Conservation (phyloP, 176 grass and related monocot genomes). For the Eragrostis curvula region DNA sequence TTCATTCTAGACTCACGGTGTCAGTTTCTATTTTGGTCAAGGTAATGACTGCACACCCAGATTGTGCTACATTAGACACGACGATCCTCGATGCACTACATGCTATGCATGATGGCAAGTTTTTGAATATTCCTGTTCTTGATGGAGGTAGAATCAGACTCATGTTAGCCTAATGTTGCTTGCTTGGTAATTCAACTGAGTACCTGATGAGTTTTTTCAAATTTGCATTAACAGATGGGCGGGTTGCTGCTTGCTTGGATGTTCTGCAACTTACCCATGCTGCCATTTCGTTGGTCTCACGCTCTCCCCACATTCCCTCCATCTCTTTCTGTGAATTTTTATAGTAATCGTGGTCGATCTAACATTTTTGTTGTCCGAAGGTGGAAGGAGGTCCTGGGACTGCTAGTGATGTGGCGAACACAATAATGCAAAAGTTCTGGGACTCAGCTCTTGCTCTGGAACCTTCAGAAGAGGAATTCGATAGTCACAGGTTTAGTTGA, state of each 20-base stretch:
- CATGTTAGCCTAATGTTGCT: slow-evolving; percentile 11
- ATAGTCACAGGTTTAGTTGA: slow-evolving; percentile 71
- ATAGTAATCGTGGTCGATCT: slow-evolving; percentile 18
- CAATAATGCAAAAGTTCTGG: slow-evolving; percentile 94
- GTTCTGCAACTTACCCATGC: slow-evolving; percentile 98
- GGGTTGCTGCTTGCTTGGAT: slow-evolving; percentile 88
- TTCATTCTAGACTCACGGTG: slow-evolving; percentile 39
- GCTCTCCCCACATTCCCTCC: neutral
- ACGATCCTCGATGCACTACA: slow-evolving; percentile 97
- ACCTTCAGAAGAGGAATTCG: slow-evolving; percentile 68
- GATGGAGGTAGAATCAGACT: slow-evolving; percentile 70
- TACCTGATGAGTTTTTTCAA: slow-evolving; percentile 25
- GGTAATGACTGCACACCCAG: slow-evolving; percentile 91
- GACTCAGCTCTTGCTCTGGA: slow-evolving; percentile 94
- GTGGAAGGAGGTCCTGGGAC: slow-evolving; percentile 73
- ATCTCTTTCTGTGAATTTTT: neutral
- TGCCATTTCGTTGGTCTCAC: slow-evolving; percentile 87
- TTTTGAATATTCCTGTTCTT: slow-evolving; percentile 93
- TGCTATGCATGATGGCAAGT: slow-evolving; percentile 93
- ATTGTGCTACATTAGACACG: slow-evolving; percentile 76
- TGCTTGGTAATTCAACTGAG: slow-evolving; percentile 22
- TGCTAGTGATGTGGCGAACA: slow-evolving; percentile 80
- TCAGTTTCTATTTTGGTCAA: slow-evolving; percentile 44
- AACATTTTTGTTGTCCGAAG: slow-evolving; percentile 45
- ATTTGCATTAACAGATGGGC: slow-evolving; percentile 58